phyloP scores from a whole-genome alignment of 495 filamentous ascomycete genomes.

The Lophiotrema nucula region DNA sequence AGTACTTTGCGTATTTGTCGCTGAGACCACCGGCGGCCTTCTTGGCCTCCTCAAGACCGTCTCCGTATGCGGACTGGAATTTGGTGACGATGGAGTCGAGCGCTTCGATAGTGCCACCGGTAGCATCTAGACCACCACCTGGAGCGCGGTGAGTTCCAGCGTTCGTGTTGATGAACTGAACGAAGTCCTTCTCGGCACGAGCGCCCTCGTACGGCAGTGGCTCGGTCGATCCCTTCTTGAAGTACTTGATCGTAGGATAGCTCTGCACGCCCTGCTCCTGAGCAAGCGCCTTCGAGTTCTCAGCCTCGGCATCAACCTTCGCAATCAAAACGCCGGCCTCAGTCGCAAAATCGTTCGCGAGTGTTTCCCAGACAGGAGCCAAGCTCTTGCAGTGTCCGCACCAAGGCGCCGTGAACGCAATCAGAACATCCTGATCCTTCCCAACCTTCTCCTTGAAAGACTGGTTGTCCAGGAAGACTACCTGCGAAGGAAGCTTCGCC shows the following conservation, averaged over 20 bases:
- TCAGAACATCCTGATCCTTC: constrained; percentile 82
- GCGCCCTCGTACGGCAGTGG: constrained; percentile 71
- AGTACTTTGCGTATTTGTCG: constrained; percentile 90
- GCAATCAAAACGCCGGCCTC: constrained; percentile 80
- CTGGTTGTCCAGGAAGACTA: constrained; percentile 75
- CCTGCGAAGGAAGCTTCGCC: constrained; percentile 68
- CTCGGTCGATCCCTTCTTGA: constrained; percentile 81
- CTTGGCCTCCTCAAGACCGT: constrained; percentile 43
- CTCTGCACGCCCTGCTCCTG: constrained; percentile 73
- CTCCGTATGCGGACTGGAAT: constrained; percentile 30
- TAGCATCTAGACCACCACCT: constrained; percentile 76
- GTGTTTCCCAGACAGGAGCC: constrained; percentile 83
- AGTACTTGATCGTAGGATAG: constrained; percentile 98
- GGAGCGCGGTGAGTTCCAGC: constrained; percentile 80
- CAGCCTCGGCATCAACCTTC: constrained; percentile 91
- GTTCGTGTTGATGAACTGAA: constrained; percentile 84
- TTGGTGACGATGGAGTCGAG: constrained; percentile 68
- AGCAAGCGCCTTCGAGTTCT: constrained; percentile 74
- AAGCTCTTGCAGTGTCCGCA: constrained; percentile 98
- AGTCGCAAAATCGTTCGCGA: constrained; percentile 77
- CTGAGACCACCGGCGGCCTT: constrained; percentile 65
- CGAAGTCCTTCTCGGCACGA: constrained; percentile 72
- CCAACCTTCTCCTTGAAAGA: constrained; percentile 78
- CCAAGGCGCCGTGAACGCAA: constrained; percentile 96
- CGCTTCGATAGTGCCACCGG: constrained; percentile 75